These are phyloP conservation scores for Leptodontidium sp. DNA, from an alignment of 2,329 filamentous ascomycete species.

Conservation along the genomic window DNA sequence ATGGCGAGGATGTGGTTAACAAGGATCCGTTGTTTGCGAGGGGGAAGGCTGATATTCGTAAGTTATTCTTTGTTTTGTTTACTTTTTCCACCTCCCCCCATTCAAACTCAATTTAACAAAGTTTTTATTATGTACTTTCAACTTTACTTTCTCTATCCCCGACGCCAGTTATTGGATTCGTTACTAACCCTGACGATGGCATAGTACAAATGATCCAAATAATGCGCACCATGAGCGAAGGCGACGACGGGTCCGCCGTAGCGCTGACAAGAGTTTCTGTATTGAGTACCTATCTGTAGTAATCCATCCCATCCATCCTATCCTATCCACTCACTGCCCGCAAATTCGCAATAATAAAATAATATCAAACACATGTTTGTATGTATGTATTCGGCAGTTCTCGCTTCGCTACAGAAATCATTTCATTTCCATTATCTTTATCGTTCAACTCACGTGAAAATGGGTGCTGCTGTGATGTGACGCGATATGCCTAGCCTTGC, in stretches of 20 bases:
- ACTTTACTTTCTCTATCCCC: too few relatives aligned
- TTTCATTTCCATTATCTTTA: neutral
- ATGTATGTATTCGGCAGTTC: neutral
- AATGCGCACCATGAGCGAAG: constrained; percentile 64
- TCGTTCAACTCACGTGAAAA: neutral
- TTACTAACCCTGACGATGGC: too few relatives aligned
- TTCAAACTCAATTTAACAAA: neutral
- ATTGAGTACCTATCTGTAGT: constrained; percentile 56
- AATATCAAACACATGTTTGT: constrained; percentile 1
- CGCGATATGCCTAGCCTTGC: neutral
- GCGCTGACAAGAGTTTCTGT: constrained; percentile 67
- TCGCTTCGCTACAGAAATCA: neutral
- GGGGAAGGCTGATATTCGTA: constrained; percentile 67
- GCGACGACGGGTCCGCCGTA: constrained; percentile 64
- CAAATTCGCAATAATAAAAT: neutral
- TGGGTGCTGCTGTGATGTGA: neutral
- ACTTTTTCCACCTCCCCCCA: neutral
- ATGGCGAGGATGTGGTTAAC: constrained; percentile 54
- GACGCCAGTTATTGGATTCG: too few relatives aligned
- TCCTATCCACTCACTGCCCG: neutral
- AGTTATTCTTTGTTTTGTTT: constrained; percentile 45
- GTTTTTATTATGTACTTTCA: too few relatives aligned
- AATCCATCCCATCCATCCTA: neutral
- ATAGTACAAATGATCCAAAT: constrained; percentile 70
- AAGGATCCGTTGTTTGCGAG: constrained; percentile 67